A percentile compares a stretch with the other conserved stretches of the same genome.
Conservation (phyloP, 352 stramenopile species). For the Peronospora belbahrii region DNA sequence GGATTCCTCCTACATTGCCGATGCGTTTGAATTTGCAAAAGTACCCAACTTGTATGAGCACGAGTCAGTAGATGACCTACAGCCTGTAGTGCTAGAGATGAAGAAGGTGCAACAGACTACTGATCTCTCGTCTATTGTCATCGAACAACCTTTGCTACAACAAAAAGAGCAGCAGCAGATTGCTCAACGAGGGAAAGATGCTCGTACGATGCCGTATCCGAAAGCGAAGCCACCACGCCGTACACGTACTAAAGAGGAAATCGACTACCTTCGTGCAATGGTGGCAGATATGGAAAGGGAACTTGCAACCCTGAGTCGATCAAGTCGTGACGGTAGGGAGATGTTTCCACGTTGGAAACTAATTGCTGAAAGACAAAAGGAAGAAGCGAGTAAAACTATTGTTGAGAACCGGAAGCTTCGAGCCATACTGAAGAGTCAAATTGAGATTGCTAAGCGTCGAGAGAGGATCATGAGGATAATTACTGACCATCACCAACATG, state of each 20-base stretch:
- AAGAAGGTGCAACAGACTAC: not conserved
- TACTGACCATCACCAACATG: conserved; percentile 12
- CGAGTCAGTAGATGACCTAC: not conserved
- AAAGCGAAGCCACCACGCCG: conserved; percentile 19
- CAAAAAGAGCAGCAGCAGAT: not conserved
- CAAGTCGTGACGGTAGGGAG: conserved; percentile 17
- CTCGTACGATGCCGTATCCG: conserved; percentile 7
- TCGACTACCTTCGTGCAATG: conserved; percentile 27
- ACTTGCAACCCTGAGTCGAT: conserved; percentile 15
- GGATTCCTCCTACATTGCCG: conserved; percentile 7
- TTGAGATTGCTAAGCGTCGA: conserved; percentile 24
- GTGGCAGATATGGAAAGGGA: conserved; percentile 25
- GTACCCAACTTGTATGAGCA: conserved; percentile 15
- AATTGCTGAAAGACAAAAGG: conserved; percentile 25
- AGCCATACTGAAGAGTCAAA: conserved; percentile 24
- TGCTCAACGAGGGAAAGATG: conserved; percentile 9
- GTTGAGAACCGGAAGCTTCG: conserved; percentile 32
- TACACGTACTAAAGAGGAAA: conserved; percentile 33
- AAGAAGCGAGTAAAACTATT: conserved; percentile 21
- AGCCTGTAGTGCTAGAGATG: not conserved
- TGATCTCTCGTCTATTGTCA: not conserved
- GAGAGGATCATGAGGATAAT: conserved; percentile 17
- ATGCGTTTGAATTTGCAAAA: conserved; percentile 16
- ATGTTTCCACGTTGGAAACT: conserved; percentile 24
- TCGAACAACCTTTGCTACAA: not conserved